phyloP scores from a whole-genome alignment of 148 eudicot species.

The Rhododendron vialii region DNA sequence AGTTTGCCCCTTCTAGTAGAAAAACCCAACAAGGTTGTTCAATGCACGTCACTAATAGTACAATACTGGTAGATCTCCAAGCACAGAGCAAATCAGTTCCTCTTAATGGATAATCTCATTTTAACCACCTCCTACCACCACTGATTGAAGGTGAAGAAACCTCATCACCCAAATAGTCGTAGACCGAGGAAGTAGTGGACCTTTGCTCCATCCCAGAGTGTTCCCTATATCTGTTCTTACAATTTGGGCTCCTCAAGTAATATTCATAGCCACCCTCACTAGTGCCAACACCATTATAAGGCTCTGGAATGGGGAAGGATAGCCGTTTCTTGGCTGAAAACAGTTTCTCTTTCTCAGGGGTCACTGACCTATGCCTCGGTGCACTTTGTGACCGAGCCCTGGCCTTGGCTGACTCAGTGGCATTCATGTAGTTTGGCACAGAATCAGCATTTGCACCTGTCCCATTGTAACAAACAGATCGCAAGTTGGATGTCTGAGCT shows the following conservation, averaged over 20 bases:
- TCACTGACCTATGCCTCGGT: constrained; percentile 53
- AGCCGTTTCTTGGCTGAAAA: constrained; percentile 51
- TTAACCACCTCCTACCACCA: constrained; percentile 19
- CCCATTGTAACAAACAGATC: constrained; percentile 8
- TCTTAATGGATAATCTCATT: not conserved
- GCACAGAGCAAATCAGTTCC: not conserved
- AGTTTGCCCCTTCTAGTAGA: not conserved
- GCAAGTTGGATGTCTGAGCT: constrained; percentile 35
- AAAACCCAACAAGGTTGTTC: not conserved
- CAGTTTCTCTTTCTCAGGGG: constrained; percentile 37
- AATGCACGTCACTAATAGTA: not conserved
- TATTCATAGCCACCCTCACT: not conserved
- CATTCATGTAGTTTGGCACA: constrained; percentile 71
- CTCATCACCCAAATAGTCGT: constrained; percentile 16
- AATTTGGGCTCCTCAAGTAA: constrained; percentile 9
- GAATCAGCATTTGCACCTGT: constrained; percentile 11
- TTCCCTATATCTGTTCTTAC: not conserved
- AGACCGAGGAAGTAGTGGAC: not conserved
- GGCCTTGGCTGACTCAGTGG: constrained; percentile 74
- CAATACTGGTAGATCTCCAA: not conserved
- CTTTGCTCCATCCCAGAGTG: not conserved
- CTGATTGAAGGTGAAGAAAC: constrained; percentile 25
- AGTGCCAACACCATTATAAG: not conserved
- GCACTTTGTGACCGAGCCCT: constrained; percentile 52
- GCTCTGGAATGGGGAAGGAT: constrained; percentile 30